phyloP scores from a whole-genome alignment of 108 stramenopile species.

The Nitzschia sp. region DNA sequence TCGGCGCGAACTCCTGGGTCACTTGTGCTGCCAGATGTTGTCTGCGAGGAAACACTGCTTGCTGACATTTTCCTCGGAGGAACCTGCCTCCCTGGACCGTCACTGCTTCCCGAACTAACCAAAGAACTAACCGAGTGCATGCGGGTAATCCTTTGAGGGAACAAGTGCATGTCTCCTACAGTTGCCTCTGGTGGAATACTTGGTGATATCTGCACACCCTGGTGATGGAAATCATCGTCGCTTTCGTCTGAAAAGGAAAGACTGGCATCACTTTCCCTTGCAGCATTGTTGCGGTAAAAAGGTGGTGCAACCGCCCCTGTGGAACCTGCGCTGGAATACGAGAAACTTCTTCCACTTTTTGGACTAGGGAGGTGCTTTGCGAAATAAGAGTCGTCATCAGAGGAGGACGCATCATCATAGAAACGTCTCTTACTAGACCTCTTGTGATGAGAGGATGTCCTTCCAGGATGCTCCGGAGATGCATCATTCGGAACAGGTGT shows the following conservation, averaged over 20 bases:
- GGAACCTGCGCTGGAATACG: slow-evolving; percentile 34
- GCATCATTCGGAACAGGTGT: too few relatives aligned
- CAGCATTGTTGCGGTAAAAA: slow-evolving; percentile 14
- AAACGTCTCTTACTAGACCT: background rate
- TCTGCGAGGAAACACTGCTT: slow-evolving; percentile 18
- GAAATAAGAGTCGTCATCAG: slow-evolving; percentile 58
- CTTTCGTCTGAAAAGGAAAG: slow-evolving; percentile 64
- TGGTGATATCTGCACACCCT: slow-evolving; percentile 21
- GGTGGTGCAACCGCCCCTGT: slow-evolving; percentile 4
- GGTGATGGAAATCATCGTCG: slow-evolving; percentile 33
- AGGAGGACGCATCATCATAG: slow-evolving; percentile 36
- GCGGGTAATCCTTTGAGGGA: slow-evolving; percentile 43
- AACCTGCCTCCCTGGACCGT: background rate
- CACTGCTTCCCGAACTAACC: slow-evolving; percentile 39
- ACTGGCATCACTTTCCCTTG: slow-evolving; percentile 41
- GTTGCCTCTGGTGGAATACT: slow-evolving; percentile 19
- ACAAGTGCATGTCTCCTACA: slow-evolving; percentile 33
- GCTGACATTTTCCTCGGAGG: background rate
- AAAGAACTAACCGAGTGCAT: slow-evolving; percentile 57
- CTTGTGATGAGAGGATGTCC: too few relatives aligned
- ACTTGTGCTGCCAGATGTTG: slow-evolving; percentile 12
- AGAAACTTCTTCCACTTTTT: slow-evolving; percentile 44
- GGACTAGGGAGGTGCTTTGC: slow-evolving; percentile 50
- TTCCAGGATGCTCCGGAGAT: too few relatives aligned
- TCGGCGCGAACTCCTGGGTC: slow-evolving; percentile 14